Evolutionary conservation across 495 filamentous ascomycete species (phyloP).

Genomic region (Aspergillus hancockii): DNA sequence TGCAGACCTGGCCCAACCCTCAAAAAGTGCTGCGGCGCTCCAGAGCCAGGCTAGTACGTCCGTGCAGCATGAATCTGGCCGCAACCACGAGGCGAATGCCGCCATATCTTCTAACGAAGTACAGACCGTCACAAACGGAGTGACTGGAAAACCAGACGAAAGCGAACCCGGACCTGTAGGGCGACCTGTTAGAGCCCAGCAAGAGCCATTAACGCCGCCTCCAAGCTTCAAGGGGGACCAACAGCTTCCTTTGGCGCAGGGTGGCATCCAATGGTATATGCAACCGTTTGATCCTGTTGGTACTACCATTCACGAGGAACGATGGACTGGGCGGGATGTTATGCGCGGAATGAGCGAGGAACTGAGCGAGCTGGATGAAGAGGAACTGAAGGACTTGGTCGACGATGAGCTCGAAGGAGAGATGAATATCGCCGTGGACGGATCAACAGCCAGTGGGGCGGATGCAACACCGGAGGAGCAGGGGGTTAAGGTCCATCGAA

Average conservation of each 20-base stretch:
- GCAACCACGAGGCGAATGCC: conserved; percentile 8
- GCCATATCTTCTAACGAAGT: conserved; percentile 12
- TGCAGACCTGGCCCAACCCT: conserved; percentile 7
- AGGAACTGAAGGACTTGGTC: conserved; percentile 69
- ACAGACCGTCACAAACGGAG: conserved; percentile 14
- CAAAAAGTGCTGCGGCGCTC: conserved; percentile 3
- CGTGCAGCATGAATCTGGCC: background rate
- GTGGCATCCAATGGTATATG: conserved; percentile 88
- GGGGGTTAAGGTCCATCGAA: conserved; percentile 36
- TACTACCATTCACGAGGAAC: conserved; percentile 73
- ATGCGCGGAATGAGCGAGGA: conserved; percentile 81
- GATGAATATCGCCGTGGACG: conserved; percentile 10
- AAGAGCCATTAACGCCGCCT: conserved; percentile 44
- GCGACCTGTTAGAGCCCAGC: conserved; percentile 20
- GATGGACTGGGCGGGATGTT: conserved; percentile 74
- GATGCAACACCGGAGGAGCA: conserved; percentile 16
- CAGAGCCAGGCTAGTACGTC: conserved; percentile 3
- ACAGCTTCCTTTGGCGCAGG: conserved; percentile 60
- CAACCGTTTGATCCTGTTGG: conserved; percentile 76
- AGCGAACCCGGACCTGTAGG: conserved; percentile 45
- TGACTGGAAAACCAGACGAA: conserved; percentile 25
- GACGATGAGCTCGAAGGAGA: conserved; percentile 42
- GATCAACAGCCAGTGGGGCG: conserved; percentile 11
- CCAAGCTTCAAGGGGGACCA: conserved; percentile 51
- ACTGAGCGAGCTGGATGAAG: conserved; percentile 84